A percentile compares a stretch with the other conserved stretches of the same genome.
phyloP scores from a whole-genome alignment of 192 early-diverging fungal genomes.

The Funneliformis mosseae region DNA sequence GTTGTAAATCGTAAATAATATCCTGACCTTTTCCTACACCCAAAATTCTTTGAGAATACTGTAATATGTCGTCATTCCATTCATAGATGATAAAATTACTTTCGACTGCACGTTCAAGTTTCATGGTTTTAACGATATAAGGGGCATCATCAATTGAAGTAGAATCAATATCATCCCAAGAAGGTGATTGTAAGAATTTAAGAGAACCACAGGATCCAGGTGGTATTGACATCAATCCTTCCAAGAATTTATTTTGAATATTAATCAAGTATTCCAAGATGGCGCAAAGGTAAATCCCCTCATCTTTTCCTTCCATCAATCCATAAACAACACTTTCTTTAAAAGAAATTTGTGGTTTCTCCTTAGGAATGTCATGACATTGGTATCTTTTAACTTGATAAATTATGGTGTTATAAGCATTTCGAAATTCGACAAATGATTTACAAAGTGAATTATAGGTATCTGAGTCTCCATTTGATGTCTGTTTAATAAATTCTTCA shows the following conservation, averaged over 20 bases:
- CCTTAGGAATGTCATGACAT: slow-evolving; percentile 4
- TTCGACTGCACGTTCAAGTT: neutral
- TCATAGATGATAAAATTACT: slow-evolving; percentile 12
- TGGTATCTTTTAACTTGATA: slow-evolving; percentile 1
- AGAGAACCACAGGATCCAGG: slow-evolving; percentile 18
- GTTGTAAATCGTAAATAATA: slow-evolving; percentile 25
- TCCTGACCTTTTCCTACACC: slow-evolving; percentile 11
- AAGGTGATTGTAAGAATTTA: slow-evolving; percentile 20
- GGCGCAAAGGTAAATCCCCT: slow-evolving; percentile 18
- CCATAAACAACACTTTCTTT: slow-evolving; percentile 1
- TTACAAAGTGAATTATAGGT: neutral
- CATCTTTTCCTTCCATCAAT: slow-evolving; percentile 27
- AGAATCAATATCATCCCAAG: neutral
- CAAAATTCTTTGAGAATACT: slow-evolving; percentile 29
- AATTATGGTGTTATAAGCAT: slow-evolving; percentile 25
- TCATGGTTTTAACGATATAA: slow-evolving; percentile 4
- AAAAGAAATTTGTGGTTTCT: neutral
- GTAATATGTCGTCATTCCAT: slow-evolving; percentile 22
- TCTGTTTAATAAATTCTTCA: slow-evolving; percentile 19
- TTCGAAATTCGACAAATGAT: slow-evolving; percentile 19
- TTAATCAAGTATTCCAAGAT: slow-evolving; percentile 19
- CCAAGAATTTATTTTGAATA: slow-evolving; percentile 36
- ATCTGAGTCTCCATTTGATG: slow-evolving; percentile 12
- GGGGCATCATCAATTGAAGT: neutral
- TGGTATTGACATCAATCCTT: slow-evolving; percentile 14